Base-by-base conservation (phyloP, 257 asterid species). In the Ballota nigra region DNA sequence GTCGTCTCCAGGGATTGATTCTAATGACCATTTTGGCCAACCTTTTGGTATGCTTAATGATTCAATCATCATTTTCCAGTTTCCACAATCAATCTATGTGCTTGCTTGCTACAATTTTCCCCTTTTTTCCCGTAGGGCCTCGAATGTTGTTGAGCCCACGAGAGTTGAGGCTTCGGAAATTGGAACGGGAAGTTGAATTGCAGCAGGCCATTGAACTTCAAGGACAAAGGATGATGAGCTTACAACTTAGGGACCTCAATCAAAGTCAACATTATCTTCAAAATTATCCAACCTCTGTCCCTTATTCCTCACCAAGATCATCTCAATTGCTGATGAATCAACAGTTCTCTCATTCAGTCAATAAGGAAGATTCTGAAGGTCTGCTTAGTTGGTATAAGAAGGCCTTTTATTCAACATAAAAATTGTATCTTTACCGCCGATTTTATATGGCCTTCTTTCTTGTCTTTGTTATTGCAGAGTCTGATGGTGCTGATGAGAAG, bases 171-270 rank as follows among this genome's bases (percentile, higher is more conserved):
- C 79, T 85, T 22, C 85, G 89, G 71, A 89, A 84, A 78, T 29
- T 92, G 47, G 97, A 92, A 79, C 88, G 87, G 62, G 91, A 88
- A 66, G 89, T 83, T 2, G 96, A 89, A 53, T 77, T 88, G 64
- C 96, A 89, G 83, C 90, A 86, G 58, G 91, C 88, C 6, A 83
- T 92, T 72, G 96, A 89, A 65, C 83, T 92, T 57, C 96, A 89
- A 63, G 89, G 94, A 7, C 90, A 89, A 83, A 86, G 95, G 51
- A 75, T 92, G 78, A 80, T 88, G 96, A 85, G 80, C 71, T 67
- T 92, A 83, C 96, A 88, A 61, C 82, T 89, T 3, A 83, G 91
- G 87, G 94, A 88, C 66, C 85, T 71, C 34, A 86, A 80, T 18
- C 80, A 75, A 60, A 74, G 59, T 65, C 77, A 69, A 72, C 89